Conservation (phyloP, 2,329 filamentous ascomycete genomes). For the Dothideomycetes sp. region DNA sequence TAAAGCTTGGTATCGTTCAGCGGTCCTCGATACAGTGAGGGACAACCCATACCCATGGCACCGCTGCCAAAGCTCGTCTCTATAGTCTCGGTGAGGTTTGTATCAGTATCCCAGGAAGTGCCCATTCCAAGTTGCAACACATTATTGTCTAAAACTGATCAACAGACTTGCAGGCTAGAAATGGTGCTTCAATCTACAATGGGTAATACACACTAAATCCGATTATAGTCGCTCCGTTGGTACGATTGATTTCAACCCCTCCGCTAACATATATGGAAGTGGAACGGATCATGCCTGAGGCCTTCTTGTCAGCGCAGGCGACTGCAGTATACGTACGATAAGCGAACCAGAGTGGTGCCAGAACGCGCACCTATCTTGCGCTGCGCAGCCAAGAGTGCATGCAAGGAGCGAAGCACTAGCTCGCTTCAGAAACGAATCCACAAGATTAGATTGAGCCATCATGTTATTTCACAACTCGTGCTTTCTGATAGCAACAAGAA, state of each 20-base stretch:
- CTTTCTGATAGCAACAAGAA: too few relatives aligned
- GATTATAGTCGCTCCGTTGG: neutral
- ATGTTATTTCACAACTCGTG: too few relatives aligned
- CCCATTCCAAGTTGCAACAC: constrained; percentile 15
- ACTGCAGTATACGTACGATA: neutral
- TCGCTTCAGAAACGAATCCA: too few relatives aligned
- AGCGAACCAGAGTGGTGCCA: neutral
- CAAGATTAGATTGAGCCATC: too few relatives aligned
- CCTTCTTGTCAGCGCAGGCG: neutral
- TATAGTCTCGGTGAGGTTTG: constrained; percentile 17
- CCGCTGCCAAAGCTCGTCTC: constrained; percentile 15
- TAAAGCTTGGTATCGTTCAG: constrained; percentile 16
- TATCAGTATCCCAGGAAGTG: constrained; percentile 21
- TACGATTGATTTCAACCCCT: neutral
- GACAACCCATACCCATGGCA: constrained; percentile 9
- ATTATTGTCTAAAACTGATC: neutral
- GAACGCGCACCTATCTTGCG: neutral
- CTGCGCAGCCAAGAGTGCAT: neutral
- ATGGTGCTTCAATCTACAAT: neutral
- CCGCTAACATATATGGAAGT: neutral
- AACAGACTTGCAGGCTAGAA: neutral
- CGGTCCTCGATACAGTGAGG: constrained; percentile 17
- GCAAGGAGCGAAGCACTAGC: too few relatives aligned
- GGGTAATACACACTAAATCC: neutral
- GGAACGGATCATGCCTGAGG: neutral